A percentile compares a stretch with the other conserved stretches of the same genome.
Evolutionary conservation across 305 asterid species (phyloP).

Genomic region (Vinca major): DNA sequence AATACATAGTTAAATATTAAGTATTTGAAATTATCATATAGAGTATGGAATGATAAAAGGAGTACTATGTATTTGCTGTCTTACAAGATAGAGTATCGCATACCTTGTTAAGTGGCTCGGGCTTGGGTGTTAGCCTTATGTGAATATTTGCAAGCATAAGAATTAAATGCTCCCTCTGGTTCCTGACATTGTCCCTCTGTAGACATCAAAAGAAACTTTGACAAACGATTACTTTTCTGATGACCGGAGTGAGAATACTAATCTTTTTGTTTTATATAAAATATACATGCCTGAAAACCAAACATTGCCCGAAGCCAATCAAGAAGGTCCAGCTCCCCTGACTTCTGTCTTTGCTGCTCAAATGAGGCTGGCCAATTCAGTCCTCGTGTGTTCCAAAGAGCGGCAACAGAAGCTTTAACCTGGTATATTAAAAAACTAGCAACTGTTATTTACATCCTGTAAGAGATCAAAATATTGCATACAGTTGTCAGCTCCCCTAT

Average conservation of each 20-base stretch:
- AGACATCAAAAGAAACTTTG: conserved; percentile 20
- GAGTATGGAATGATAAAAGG: conserved; percentile 3
- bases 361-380: conserved; percentile 77
- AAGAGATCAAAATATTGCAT: not conserved
- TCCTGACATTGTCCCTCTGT: conserved; percentile 94
- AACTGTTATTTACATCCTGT: conserved; percentile 8
- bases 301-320: conserved; percentile 99
- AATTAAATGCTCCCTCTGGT: conserved; percentile 89
- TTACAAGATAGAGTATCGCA: conserved; percentile 17
- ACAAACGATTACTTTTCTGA: conserved; percentile 16
- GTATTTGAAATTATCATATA: conserved; percentile 9
- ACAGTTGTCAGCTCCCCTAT: not conserved
- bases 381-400: conserved; percentile 58
- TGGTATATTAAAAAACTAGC: conserved; percentile 22
- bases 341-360: conserved; percentile 66
- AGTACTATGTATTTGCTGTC: conserved; percentile 16
- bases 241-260: conserved; percentile 14
- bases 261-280: conserved; percentile 20
- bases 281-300: conserved; percentile 77
- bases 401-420: conserved; percentile 89
- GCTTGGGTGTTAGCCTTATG: conserved; percentile 79
- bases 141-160: conserved; percentile 82
- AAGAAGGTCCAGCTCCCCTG: conserved; percentile 86
- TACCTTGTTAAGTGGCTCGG: conserved; percentile 79
- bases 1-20: conserved; percentile 17